Conservation (phyloP, 2,329 filamentous ascomycete genomes). For the Nigrograna mackinnonii region DNA sequence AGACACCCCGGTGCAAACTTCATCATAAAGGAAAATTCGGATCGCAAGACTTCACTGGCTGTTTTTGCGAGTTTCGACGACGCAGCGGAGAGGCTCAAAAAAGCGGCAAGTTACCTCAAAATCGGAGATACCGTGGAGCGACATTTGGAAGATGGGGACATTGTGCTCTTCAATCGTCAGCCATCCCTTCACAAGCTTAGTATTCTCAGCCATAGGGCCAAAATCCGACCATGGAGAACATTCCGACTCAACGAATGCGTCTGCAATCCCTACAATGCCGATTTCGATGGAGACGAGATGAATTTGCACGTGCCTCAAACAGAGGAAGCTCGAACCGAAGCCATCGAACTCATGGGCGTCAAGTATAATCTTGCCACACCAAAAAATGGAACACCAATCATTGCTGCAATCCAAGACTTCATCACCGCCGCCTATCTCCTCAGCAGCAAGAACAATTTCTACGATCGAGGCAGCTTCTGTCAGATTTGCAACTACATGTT, state of each 20-base stretch:
- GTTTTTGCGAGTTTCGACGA: conserved; percentile 37
- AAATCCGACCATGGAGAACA: conserved; percentile 91
- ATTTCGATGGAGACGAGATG: conserved; percentile 99
- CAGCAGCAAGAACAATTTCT: conserved; percentile 92
- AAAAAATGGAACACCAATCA: conserved; percentile 97
- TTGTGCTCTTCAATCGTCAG: conserved; percentile 97
- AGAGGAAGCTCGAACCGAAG: conserved; percentile 93
- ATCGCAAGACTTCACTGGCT: conserved; percentile 75
- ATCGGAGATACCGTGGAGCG: conserved; percentile 91
- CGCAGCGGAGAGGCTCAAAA: conserved; percentile 64
- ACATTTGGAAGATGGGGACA: conserved; percentile 92
- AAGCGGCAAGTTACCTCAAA: conserved; percentile 73
- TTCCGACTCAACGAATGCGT: conserved; percentile 98
- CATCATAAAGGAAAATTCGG: conserved; percentile 69
- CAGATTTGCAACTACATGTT: conserved; percentile 96
- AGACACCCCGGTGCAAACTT: conserved; percentile 88
- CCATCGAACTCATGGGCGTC: conserved; percentile 95
- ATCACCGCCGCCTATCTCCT: conserved; percentile 93
- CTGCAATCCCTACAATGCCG: conserved; percentile 96
- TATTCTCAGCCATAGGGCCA: conserved; percentile 95
- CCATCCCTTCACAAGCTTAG: conserved; percentile 97
- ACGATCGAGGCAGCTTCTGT: conserved; percentile 83
- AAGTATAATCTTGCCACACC: conserved; percentile 95
- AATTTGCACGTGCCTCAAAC: conserved; percentile 98
- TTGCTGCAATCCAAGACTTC: conserved; percentile 99